Evolutionary conservation across 2,329 filamentous ascomycete genomes (phyloP).

Genomic region (Cercospora sp.): DNA sequence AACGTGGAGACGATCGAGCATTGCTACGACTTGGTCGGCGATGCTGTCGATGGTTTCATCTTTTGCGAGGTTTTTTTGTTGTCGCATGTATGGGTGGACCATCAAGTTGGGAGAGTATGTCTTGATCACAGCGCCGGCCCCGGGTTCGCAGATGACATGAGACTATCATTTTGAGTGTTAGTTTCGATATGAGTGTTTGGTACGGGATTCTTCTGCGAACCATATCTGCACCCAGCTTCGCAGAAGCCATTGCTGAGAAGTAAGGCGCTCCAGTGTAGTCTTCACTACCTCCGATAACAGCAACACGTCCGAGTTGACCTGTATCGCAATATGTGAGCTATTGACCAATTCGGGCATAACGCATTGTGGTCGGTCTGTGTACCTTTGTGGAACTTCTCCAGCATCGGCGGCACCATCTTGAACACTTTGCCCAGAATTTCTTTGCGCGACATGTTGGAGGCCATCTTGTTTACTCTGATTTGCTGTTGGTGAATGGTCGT

Average conservation of each 20-base stretch:
- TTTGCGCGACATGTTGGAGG: slow-evolving; percentile 62
- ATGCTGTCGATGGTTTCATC: slow-evolving; percentile 63
- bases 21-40: slow-evolving; percentile 67
- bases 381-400: slow-evolving; percentile 97
- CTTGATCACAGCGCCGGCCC: slow-evolving; percentile 83
- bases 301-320: slow-evolving; percentile 91
- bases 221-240: slow-evolving; percentile 86
- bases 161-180: slow-evolving; percentile 56
- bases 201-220: slow-evolving; percentile 49
- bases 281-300: slow-evolving; percentile 89
- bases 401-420: slow-evolving; percentile 90
- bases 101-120: slow-evolving; percentile 97
- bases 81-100: slow-evolving; percentile 95
- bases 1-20: slow-evolving; percentile 85
- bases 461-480: slow-evolving; percentile 38
- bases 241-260: slow-evolving; percentile 96
- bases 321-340: slow-evolving; percentile 13
- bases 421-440: slow-evolving; percentile 77
- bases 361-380: slow-evolving; percentile 15
- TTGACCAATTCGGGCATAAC: not conserved
- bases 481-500: not conserved
- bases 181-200: not conserved
- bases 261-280: slow-evolving; percentile 98
- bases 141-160: slow-evolving; percentile 93
- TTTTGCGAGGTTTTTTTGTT: slow-evolving; percentile 60